Base-by-base conservation (phyloP, 1,139 yeast species). In the Scheffersomyces illinoinensis region DNA sequence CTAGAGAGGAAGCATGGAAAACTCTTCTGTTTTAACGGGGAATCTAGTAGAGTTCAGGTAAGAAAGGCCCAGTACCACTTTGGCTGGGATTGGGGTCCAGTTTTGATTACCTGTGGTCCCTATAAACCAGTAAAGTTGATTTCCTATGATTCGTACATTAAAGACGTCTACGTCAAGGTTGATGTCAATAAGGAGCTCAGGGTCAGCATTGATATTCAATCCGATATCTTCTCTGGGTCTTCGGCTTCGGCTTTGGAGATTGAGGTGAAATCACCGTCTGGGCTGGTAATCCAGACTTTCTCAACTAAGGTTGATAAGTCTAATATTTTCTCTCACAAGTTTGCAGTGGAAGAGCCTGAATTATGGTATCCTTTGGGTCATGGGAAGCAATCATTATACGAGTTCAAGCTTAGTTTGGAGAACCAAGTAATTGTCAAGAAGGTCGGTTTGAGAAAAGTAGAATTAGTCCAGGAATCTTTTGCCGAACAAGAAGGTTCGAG, bases 81-180 rank as follows among this genome's bases (percentile, higher is more conserved):
- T 65, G 87, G 87, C 3, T 84, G 87, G 87, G 87, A 84, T 66
- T 84, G 87, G 87, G 86, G 86, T 12, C 87, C 86, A 7, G 66
- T 73, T 1, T 65, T 82, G 54, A 70, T 81, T 65, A 76, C 83
- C 18, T 79, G 83, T 66, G 86, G 86, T 5, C 83, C 84, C 12
- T 81, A 72, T 64, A 72, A 72, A 59, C 84, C 83, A 0, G 73
- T 82, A 0, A 69, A 66, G 46, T 66, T 81, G 49, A 64, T 75
- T 46, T 63, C 72, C 4, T 48, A 48, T 10, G 58, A 69, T 8
- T 54, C 60, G 3, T 50, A 52, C 17, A 63, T 73, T 46, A 59
- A 63, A 2, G 69, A 70, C 57, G 68, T 70, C 14, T 70, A 66
- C 54, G 66, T 69, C 10, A 65, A 71, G 43, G 63, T 66, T 24